Evolutionary conservation across 2,329 filamentous ascomycete species (phyloP).

Genomic region (Calonectria pteridis): DNA sequence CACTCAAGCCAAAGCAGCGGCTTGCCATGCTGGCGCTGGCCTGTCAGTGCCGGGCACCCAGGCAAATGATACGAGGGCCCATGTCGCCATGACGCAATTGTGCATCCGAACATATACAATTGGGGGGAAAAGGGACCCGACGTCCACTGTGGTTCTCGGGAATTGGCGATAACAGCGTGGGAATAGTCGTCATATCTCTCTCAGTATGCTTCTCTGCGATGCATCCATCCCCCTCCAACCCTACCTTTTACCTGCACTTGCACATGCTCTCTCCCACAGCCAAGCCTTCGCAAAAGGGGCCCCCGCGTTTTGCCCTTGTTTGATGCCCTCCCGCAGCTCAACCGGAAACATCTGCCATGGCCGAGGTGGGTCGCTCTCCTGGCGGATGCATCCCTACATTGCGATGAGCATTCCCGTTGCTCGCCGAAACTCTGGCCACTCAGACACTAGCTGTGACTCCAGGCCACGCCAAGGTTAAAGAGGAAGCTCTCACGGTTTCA

Average conservation of each 20-base stretch:
- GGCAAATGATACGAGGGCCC: slow-evolving; percentile 1
- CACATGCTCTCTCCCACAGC: not conserved
- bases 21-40: not conserved
- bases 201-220: not conserved
- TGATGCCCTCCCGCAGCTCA: not conserved
- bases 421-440: not conserved
- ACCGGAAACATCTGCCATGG: not conserved
- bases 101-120: not conserved
- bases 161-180: not conserved
- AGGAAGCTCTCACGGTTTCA: slow-evolving; percentile 12
- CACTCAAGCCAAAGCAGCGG: slow-evolving; percentile 3
- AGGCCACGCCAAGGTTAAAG: not conserved
- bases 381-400: slow-evolving; percentile 1
- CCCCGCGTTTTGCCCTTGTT: slow-evolving; percentile 7
- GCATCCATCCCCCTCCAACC: not conserved
- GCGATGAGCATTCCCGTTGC: slow-evolving; percentile 2
- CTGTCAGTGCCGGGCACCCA: not conserved
- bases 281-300: not conserved
- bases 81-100: not conserved
- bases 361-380: not conserved
- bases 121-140: not conserved
- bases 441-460: not conserved
- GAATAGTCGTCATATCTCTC: no score
- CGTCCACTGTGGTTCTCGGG: not conserved
- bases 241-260: no score